Base-by-base conservation (phyloP, 2,329 filamentous ascomycete genomes). In the Davidsoniella australis region DNA sequence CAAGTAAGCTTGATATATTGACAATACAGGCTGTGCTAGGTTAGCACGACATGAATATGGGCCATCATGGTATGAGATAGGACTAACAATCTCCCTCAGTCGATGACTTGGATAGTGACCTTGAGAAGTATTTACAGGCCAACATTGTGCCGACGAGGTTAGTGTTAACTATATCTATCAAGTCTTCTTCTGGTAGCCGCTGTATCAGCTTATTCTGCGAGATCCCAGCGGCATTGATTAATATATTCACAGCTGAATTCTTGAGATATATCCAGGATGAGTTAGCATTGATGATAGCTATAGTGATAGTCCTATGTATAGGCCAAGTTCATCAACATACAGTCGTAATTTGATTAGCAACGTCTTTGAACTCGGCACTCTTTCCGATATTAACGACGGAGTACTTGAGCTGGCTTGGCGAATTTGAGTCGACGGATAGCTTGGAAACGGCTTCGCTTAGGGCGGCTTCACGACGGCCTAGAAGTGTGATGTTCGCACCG, bases 201-300 rank as follows among this genome's bases (percentile, higher is more conserved):
- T 75, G 65, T n/a, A 91, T 69, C 1, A 85, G 66, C 0, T 70
- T 73, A 10, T 70, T 71, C 56, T 86, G 78, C 0, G 80, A 70
- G 18, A 87, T 68, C 8, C 86, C 87, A 0, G 86, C 86, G 23
- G 83, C 82, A 59, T 94, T 93, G 55, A 94, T 72, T 1, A 94
- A 72, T 26, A 89, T 67, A 29, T 52, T 39, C 5, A 48, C 46
- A 6, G 39, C 12, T 6, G 39, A 24, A 23, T 39, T 39, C 37
- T 40, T 33, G 4, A 41, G 2, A 41, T 47, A 73, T 9, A 69
- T 71, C 55, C 29, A 23, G 5, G 20, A 23, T 5, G 20, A 23
- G 29, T 33, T 4, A 33, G 29, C 29, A 33, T 33, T 12, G 8
- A 33, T 12, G 8, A 9, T 10, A 8, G 12, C 6, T 9, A 5